Conservation (phyloP, 2,329 filamentous ascomycete species). For the Ophiostoma fasciatum region DNA sequence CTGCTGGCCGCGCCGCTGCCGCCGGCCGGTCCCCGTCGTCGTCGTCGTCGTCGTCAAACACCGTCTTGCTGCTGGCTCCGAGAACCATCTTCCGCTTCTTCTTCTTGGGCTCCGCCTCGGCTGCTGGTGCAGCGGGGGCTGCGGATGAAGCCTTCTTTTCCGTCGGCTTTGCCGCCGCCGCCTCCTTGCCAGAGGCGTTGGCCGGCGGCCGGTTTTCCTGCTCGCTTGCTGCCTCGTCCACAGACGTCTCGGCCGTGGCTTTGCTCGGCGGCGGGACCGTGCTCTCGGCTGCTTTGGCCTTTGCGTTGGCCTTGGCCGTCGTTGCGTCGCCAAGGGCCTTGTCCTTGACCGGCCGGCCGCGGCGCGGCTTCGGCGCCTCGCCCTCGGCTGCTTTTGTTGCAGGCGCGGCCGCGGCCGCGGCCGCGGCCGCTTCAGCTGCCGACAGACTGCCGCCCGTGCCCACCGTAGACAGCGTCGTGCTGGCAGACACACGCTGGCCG, state of each 20-base stretch:
- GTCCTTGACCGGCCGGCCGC: slow-evolving; percentile 27
- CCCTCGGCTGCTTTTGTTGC: slow-evolving; percentile 4
- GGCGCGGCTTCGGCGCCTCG: slow-evolving; percentile 24
- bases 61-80: slow-evolving; percentile 43
- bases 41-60: slow-evolving; percentile 58
- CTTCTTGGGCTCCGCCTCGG: slow-evolving; percentile 33
- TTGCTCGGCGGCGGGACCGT: slow-evolving; percentile 21
- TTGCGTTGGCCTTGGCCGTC: slow-evolving; percentile 28
- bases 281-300: slow-evolving; percentile 9
- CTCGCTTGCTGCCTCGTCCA: slow-evolving; percentile 14
- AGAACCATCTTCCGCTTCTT: slow-evolving; percentile 68
- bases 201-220: slow-evolving; percentile 18
- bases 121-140: slow-evolving; percentile 3
- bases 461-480: slow-evolving; percentile 1
- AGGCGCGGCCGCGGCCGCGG: slow-evolving; percentile 1
- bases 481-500: slow-evolving; percentile 2
- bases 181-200: slow-evolving; percentile 14
- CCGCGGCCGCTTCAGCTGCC: background rate
- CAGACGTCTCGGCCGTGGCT: slow-evolving; percentile 15
- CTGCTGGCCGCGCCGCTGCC: slow-evolving; percentile 12
- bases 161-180: slow-evolving; percentile 1
- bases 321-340: slow-evolving; percentile 31
- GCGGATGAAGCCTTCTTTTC: slow-evolving; percentile 9
- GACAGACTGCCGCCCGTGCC: slow-evolving; percentile 1
- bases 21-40: slow-evolving; percentile 15